Percentiles rank a stretch among this genome's conserved stretches.
Evolutionary conservation across 768 basidiomycete species (phyloP).

Genomic region (Podaxis sp.): DNA sequence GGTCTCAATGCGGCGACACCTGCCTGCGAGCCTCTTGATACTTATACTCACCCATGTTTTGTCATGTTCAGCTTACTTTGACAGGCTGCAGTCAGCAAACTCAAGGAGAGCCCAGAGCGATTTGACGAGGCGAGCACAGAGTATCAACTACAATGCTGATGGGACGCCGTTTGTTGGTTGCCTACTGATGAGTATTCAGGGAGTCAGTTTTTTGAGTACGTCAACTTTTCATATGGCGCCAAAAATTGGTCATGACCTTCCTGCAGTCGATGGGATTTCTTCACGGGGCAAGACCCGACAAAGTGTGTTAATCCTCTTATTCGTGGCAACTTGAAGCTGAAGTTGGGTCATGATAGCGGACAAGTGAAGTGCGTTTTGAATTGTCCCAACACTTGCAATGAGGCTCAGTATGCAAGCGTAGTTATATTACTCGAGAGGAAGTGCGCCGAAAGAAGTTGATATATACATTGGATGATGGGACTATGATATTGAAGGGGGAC

Average conservation of each 20-base stretch:
- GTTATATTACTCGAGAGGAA: slow-evolving; percentile 52
- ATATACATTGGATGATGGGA: slow-evolving; percentile 53
- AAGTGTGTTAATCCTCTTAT: slow-evolving; percentile 35
- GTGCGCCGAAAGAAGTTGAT: slow-evolving; percentile 54
- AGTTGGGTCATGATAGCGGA: slow-evolving; percentile 43
- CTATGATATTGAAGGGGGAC: slow-evolving; percentile 79
- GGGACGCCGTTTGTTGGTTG: slow-evolving; percentile 14
- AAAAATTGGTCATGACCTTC: background rate
- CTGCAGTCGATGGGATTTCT: slow-evolving; percentile 55
- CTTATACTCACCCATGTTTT: background rate
- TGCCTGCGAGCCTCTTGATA: background rate
- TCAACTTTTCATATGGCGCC: background rate
- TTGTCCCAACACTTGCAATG: background rate
- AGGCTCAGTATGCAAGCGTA: slow-evolving; percentile 1
- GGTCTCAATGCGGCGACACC: background rate
- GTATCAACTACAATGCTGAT: slow-evolving; percentile 8
- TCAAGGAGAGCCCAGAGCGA: background rate
- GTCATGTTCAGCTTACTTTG: background rate
- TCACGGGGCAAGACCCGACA: slow-evolving; percentile 59
- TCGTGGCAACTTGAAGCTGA: slow-evolving; percentile 8
- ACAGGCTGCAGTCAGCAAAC: background rate
- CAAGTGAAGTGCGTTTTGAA: slow-evolving; percentile 55
- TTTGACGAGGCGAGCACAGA: background rate
- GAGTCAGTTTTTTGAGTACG: slow-evolving; percentile 11
- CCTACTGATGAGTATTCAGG: slow-evolving; percentile 9